phyloP scores from a whole-genome alignment of 148 eudicot genomes.

The Rhododendron ovatum region DNA sequence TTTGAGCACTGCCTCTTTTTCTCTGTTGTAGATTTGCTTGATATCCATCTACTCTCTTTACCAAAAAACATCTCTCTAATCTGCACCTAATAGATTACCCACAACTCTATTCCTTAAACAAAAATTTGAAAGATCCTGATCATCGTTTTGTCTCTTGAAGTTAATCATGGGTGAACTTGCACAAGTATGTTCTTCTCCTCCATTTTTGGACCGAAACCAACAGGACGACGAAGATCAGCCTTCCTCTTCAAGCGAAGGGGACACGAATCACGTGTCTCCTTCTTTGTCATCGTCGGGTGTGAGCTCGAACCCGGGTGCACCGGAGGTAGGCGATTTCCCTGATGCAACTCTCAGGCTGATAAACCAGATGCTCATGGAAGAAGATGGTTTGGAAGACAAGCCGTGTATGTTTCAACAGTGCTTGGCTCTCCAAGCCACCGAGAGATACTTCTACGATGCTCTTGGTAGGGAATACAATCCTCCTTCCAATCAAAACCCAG shows the following conservation, averaged over 20 bases:
- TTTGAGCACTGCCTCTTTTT: neutral
- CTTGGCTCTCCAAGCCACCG: conserved; percentile 58
- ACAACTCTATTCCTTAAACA: no score
- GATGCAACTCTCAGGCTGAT: conserved; percentile 46
- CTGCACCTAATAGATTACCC: neutral
- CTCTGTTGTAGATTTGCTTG: neutral
- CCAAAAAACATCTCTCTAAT: neutral
- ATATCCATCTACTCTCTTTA: neutral
- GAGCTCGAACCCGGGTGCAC: conserved; percentile 16
- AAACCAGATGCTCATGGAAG: conserved; percentile 56
- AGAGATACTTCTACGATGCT: conserved; percentile 55
- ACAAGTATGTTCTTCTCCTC: conserved; percentile 15
- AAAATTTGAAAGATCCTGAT: neutral
- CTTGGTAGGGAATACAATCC: conserved; percentile 29
- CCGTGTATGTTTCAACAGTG: conserved; percentile 40
- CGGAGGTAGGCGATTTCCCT: conserved; percentile 22
- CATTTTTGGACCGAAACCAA: conserved; percentile 14
- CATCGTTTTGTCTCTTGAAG: neutral
- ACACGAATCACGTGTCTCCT: neutral
- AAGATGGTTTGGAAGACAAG: conserved; percentile 41
- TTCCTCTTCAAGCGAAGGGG: neutral
- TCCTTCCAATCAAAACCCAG: neutral
- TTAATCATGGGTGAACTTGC: conserved; percentile 2
- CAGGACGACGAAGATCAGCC: conserved; percentile 11
- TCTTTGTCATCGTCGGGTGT: neutral